Percentiles rank a stretch among this genome's conserved stretches.
Evolutionary conservation across 495 filamentous ascomycete genomes (phyloP).

Genomic region (Chaetomium tenue): DNA sequence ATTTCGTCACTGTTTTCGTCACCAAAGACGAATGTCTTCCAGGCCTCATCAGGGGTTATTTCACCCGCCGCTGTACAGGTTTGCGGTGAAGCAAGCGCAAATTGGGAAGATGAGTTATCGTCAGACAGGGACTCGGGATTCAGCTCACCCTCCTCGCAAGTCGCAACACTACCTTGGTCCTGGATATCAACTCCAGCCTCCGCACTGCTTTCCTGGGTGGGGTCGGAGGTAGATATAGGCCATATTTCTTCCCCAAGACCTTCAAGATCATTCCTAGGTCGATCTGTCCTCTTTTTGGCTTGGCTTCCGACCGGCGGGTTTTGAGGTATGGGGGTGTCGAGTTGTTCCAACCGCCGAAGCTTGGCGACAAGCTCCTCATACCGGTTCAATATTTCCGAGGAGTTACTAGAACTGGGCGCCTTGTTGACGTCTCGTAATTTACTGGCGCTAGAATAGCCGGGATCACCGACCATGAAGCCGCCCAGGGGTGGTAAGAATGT

Average conservation of each 20-base stretch:
- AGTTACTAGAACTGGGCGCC: constrained; percentile 19
- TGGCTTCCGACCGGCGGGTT: neutral
- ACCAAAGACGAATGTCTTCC: constrained; percentile 44
- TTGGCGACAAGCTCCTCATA: constrained; percentile 21
- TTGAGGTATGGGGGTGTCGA: neutral
- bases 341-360: constrained; percentile 26
- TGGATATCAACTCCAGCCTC: neutral
- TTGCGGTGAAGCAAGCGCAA: neutral
- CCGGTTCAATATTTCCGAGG: constrained; percentile 21
- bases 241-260: neutral
- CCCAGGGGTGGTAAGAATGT: constrained; percentile 1
- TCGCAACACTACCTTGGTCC: neutral
- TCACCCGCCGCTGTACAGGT: neutral
- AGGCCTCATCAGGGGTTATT: constrained; percentile 33
- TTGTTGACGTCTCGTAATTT: constrained; percentile 1
- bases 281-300: neutral
- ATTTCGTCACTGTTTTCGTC: constrained; percentile 38
- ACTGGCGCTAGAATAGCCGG: neutral
- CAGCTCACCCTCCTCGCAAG: no score
- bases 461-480: neutral
- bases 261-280: no score
- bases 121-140: neutral
- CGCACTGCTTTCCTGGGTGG: neutral
- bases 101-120: neutral
- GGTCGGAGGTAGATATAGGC: neutral